A percentile compares a stretch with the other conserved stretches of the same genome.
Conservation (phyloP, 83 land plant species). For the Isoetes engelmannii region DNA sequence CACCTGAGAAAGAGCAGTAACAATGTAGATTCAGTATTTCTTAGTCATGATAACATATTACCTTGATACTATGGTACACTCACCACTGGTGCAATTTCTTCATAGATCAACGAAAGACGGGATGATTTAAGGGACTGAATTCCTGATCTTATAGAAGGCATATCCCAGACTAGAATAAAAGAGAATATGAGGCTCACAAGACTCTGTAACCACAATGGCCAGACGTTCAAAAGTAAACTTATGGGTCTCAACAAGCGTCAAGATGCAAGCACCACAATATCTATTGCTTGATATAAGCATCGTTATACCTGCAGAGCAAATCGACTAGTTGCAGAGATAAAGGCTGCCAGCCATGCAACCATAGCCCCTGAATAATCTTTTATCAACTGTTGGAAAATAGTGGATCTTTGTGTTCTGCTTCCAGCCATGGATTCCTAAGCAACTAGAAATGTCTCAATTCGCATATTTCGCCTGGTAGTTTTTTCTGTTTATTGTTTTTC, state of each 20-base stretch:
- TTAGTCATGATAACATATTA: background rate
- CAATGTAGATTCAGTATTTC: background rate
- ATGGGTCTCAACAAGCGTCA: no score
- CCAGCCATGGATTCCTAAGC: conserved; percentile 19
- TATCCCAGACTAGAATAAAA: conserved; percentile 23
- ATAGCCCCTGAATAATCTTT: conserved; percentile 21
- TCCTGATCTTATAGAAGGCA: conserved; percentile 16
- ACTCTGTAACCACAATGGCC: conserved; percentile 18
- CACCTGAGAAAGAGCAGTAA: conserved; percentile 7
- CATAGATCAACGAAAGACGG: conserved; percentile 16
- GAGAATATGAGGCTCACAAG: conserved; percentile 20
- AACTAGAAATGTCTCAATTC: no score
- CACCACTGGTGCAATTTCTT: conserved; percentile 27
- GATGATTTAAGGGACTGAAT: conserved; percentile 18
- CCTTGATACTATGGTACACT: background rate
- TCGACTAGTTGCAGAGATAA: conserved; percentile 24
- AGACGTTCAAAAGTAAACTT: no score
- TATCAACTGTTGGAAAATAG: conserved; percentile 17
- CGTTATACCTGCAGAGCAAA: conserved; percentile 21
- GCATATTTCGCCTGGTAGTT: no score
- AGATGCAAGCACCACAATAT: background rate
- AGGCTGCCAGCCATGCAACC: conserved; percentile 17
- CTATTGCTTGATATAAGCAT: background rate
- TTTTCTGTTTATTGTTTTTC: no score
- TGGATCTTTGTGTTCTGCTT: conserved; percentile 15